Evolutionary conservation across 1,284 basidiomycete genomes (phyloP).

Genomic region (Amylostereum chailletii): DNA sequence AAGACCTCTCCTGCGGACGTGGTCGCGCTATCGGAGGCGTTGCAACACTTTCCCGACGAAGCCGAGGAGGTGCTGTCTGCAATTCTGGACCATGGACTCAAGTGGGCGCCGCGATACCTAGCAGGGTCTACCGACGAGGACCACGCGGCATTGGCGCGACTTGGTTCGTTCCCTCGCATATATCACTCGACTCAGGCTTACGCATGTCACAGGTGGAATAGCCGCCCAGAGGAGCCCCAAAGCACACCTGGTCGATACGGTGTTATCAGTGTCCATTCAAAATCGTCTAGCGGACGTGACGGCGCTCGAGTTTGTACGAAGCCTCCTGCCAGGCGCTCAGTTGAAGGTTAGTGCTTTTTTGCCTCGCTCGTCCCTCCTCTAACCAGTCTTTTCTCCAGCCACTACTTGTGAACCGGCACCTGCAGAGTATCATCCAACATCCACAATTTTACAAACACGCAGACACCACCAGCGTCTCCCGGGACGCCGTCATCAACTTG

Average conservation of each 20-base stretch:
- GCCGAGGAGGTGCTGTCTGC: constrained; percentile 20
- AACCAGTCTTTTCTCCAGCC: constrained; percentile 28
- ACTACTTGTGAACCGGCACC: constrained; percentile 50
- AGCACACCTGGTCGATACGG: constrained; percentile 62
- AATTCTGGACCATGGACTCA: constrained; percentile 36
- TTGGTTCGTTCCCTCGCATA: constrained; percentile 1
- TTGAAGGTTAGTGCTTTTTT: constrained; percentile 45
- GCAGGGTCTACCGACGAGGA: constrained; percentile 17
- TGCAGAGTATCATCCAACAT: constrained; percentile 58
- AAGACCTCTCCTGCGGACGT: constrained; percentile 10
- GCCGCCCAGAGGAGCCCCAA: constrained; percentile 28
- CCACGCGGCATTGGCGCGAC: too few relatives aligned
- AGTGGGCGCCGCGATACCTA: constrained; percentile 39
- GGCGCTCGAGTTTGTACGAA: constrained; percentile 41
- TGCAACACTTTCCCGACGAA: constrained; percentile 10
- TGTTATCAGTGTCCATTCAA: constrained; percentile 61
- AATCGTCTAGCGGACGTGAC: constrained; percentile 38
- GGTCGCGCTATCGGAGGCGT: constrained; percentile 1
- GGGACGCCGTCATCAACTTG: constrained; percentile 42
- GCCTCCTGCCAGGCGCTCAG: constrained; percentile 32
- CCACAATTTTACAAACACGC: constrained; percentile 38
- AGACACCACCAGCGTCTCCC: constrained; percentile 15
- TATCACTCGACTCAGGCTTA: background rate
- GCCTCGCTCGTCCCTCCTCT: background rate
- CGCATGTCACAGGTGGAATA: constrained; percentile 1